Base-by-base conservation (phyloP, 495 filamentous ascomycete genomes). In the Penicillium waksmanii region DNA sequence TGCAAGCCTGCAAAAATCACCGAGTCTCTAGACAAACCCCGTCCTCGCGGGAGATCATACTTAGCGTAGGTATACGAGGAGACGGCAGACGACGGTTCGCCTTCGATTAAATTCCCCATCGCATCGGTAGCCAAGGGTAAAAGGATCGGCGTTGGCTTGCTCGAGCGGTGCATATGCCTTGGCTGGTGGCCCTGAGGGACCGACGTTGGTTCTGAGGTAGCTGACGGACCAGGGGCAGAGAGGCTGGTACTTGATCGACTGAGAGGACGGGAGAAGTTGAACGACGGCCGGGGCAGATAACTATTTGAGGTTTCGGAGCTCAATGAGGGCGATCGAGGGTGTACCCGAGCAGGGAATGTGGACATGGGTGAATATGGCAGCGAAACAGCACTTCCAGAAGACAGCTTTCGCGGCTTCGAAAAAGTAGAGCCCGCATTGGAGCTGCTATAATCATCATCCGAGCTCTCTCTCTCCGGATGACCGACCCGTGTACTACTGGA, bases 241-340 rank as follows among this genome's bases (percentile, higher is more conserved):
- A 90, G 82, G 48, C 84, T 86, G 6, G 77, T 75, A 55, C 87
- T 88, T 9, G 89, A 86, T 60, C 92, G 83, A 72, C 95, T 97
- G 31, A 95, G 63, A 3, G 95, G 95, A 7, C 95, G 81, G 3
- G 95, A 97, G 72, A 98, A 98, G 71, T 98, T 98, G 69, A 93
- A 94, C 2, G 89, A 82, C 2, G 91, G 89, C 33, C 89, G 85
- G 2, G 87, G 84, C 33, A 90, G 78, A 18, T 78, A 73, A n/a
- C 79, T 85, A n/a, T 74, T 77, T 0, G 88, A 90, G 34, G 83
- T 83, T 52, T 96, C 91, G 2, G 93, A 97, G 62, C 85, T 87
- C 43, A 93, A 76, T 0, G 92, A 96, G 5, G 92, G 91, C 11
- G 93, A 96, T 47, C 92, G 85, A 55, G 75, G 84, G 72, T 78